Evolutionary conservation across 176 grass and related monocot genomes (phyloP), one percentile per base, ranked within the genome.

Genomic region (Lolium rigidum): DNA sequence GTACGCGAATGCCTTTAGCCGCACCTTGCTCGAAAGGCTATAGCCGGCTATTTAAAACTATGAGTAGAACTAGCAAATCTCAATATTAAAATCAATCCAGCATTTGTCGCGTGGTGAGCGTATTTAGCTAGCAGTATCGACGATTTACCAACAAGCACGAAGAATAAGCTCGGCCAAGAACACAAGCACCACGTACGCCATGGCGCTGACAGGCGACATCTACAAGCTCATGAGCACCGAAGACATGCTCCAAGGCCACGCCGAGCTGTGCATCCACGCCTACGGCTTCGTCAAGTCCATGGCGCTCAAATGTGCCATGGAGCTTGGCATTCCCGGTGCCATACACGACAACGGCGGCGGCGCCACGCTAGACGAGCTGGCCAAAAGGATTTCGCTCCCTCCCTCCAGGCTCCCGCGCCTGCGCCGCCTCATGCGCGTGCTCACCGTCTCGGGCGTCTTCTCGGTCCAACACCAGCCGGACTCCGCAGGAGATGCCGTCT

Each of bases 371-470:
- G 24, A 2, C 28, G 74, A 77, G 51, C 74, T 77, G 4, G 50
- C 55, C 76, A 43, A 5, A 20, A 14, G 0, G 20, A 79, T 60
- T 20, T 28, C 22, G 1, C 35, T 79, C 55, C 76, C 76, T 43
- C 76, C 55, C 1, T 79, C 55, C 20, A 79, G 76, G 76, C 28
- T 79, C 11, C 35, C 55, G 52, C 55, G 76, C 37, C 76, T 79
- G 31, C 55, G 37, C 35, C 76, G 86, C 60, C 61, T 83, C 12
- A 78, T 88, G 86, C 71, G 86, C 4, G 80, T 78, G 39, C 80
- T 88, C 73, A 14, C 62, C 0, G 2, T 48, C 50, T 69, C 80
- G 0, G 39, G 73, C 8, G 0, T 88, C 51, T 37, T 88, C 63
- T 59, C 15, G 1, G 0, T 43, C 21, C 7, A 76, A 2, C 6